A percentile compares a stretch with the other conserved stretches of the same genome.
Evolutionary conservation across 345 rosid species (phyloP).

Genomic region (Boechera retrofracta): DNA sequence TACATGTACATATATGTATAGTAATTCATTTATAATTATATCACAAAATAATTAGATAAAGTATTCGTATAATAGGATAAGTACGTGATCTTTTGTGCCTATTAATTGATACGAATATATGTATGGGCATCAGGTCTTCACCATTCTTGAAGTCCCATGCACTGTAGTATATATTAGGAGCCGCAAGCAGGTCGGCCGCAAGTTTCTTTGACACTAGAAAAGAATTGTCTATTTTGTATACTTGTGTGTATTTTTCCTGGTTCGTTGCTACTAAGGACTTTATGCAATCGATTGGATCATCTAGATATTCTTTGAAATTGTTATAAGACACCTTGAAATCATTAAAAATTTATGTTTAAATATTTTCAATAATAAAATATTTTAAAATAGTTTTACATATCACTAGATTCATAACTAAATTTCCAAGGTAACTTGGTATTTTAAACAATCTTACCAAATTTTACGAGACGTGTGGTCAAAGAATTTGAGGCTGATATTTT

Average conservation of each 20-base stretch:
- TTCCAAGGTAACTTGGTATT: background rate
- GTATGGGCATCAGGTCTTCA: slow-evolving; percentile 12
- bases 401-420: background rate
- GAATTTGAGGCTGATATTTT: background rate
- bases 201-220: no score
- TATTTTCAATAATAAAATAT: no score
- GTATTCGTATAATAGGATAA: background rate
- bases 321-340: no score
- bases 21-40: background rate
- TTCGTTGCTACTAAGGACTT: no score
- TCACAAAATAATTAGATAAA: background rate
- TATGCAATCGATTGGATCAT: no score
- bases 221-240: no score
- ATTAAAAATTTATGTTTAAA: no score
- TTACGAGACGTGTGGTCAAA: background rate
- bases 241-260: no score
- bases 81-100: slow-evolving; percentile 12
- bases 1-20: background rate
- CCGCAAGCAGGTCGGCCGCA: no score
- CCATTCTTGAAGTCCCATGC: slow-evolving; percentile 16
- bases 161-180: background rate
- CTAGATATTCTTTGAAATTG: no score
- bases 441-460: background rate
- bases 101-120: slow-evolving; percentile 2
- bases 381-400: background rate